Base-by-base conservation (phyloP, 345 rosid species). In the Raphanus raphanistrum region DNA sequence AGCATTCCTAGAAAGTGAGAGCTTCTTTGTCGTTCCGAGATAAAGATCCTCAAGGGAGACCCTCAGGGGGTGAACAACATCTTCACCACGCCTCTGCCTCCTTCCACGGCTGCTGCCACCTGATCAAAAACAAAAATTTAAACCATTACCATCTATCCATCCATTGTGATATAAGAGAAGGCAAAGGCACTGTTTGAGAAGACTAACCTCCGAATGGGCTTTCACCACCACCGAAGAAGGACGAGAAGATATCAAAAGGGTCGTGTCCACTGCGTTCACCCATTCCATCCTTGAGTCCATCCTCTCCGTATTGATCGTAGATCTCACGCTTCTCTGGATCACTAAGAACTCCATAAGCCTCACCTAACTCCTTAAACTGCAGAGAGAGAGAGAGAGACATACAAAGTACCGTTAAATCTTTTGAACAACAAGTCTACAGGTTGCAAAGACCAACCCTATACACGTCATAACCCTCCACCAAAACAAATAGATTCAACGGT, bases 231-330 rank as follows among this genome's bases (percentile, higher is more conserved):
- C 67, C 92, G 43, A 92, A 94, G 89, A 94, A 94, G 16, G 93
- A 86, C 3, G 86, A 83, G 77, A 94, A 92, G 74, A 92, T 90
- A 70, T 94, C 98, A 29, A 94, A 94, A 0, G 97, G 98, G 77
- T 89, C 94, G 10, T 92, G 94, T 0, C 74, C 70, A 35, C 82
- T 90, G 12, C 83, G 84, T 6, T 86, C 93, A 4, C 92, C 93
- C 92, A 90, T 87, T 79, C 98, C 97, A 48, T 93, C 98, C 89
- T 93, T 93, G 68, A 93, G 96, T 2, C 94, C 96, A 70, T 94
- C 97, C 77, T 94, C 98, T 3, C 98, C 98, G 17, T 88, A 90
- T 62, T 90, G 90, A 74, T 94, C 96, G 70, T 94, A 92, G 21
- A 94, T 87, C 81, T 89, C 92, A 15, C 97, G 93, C 73, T 94